Evolutionary conservation across 2,329 filamentous ascomycete genomes (phyloP).

Genomic region (Albifimbria verrucaria): DNA sequence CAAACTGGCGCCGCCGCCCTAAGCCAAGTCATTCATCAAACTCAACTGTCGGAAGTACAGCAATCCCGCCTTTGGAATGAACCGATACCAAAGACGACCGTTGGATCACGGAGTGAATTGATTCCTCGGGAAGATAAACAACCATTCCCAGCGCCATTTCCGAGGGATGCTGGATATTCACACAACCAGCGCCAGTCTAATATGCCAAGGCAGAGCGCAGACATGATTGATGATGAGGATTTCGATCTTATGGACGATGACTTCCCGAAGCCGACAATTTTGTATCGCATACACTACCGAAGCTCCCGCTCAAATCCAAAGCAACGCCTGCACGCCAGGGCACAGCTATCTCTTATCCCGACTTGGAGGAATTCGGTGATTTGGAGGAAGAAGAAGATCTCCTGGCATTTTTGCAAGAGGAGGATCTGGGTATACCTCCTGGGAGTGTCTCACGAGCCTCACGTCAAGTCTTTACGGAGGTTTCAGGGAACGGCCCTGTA

Average conservation of each 20-base stretch:
- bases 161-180: constrained; percentile 14
- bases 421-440: constrained; percentile 39
- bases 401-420: constrained; percentile 48
- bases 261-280: neutral
- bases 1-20: constrained; percentile 27
- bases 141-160: constrained; percentile 18
- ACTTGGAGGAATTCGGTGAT: constrained; percentile 38
- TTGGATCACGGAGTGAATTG: constrained; percentile 16
- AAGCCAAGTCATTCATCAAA: constrained; percentile 51
- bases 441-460: constrained; percentile 15
- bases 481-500: constrained; percentile 42
- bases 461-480: constrained; percentile 42
- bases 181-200: no score
- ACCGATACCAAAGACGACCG: constrained; percentile 13
- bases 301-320: neutral
- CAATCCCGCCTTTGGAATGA: constrained; percentile 19
- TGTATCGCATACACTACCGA: neutral
- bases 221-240: neutral
- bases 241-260: constrained; percentile 14
- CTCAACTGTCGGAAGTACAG: constrained; percentile 37
- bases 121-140: constrained; percentile 21
- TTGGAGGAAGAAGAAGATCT: constrained; percentile 51
- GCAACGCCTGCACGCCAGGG: neutral
- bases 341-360: constrained; percentile 12
- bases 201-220: no score